Evolutionary conservation across 352 stramenopile species (phyloP).

Genomic region (Globisporangium apiculatum): DNA sequence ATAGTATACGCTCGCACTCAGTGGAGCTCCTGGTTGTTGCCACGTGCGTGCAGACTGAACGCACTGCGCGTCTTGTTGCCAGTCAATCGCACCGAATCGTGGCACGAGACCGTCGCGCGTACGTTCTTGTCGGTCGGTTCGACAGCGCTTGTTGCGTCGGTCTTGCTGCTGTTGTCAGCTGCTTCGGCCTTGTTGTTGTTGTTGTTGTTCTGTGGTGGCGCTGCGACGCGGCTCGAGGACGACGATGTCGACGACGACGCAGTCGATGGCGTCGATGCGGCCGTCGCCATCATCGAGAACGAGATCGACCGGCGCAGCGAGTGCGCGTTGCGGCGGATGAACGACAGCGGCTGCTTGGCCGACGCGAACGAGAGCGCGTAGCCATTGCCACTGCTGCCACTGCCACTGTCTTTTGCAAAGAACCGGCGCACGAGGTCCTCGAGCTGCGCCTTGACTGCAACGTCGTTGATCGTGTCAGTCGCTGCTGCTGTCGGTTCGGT

Average conservation of each 20-base stretch:
- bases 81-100: slow-evolving; percentile 11
- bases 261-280: slow-evolving; percentile 29
- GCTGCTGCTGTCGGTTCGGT: slow-evolving; percentile 5
- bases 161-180: slow-evolving; percentile 19
- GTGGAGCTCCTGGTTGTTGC: slow-evolving; percentile 19
- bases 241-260: slow-evolving; percentile 26
- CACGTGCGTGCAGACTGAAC: not conserved
- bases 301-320: slow-evolving; percentile 61
- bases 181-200: not conserved
- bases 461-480: slow-evolving; percentile 5
- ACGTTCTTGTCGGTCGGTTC: slow-evolving; percentile 53
- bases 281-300: slow-evolving; percentile 39
- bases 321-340: slow-evolving; percentile 58
- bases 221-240: slow-evolving; percentile 19
- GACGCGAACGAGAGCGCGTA: slow-evolving; percentile 35
- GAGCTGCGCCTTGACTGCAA: slow-evolving; percentile 27
- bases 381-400: slow-evolving; percentile 8
- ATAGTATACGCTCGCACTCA: slow-evolving; percentile 9
- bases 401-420: slow-evolving; percentile 19
- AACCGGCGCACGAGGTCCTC: slow-evolving; percentile 42
- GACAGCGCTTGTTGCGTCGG: slow-evolving; percentile 10
- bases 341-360: slow-evolving; percentile 68
- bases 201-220: not conserved
- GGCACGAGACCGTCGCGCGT: slow-evolving; percentile 32
- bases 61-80: slow-evolving; percentile 3